A percentile compares a stretch with the other conserved stretches of the same genome.
Evolutionary conservation across 2,329 filamentous ascomycete species (phyloP).

Genomic region (Botrytis fabae): DNA sequence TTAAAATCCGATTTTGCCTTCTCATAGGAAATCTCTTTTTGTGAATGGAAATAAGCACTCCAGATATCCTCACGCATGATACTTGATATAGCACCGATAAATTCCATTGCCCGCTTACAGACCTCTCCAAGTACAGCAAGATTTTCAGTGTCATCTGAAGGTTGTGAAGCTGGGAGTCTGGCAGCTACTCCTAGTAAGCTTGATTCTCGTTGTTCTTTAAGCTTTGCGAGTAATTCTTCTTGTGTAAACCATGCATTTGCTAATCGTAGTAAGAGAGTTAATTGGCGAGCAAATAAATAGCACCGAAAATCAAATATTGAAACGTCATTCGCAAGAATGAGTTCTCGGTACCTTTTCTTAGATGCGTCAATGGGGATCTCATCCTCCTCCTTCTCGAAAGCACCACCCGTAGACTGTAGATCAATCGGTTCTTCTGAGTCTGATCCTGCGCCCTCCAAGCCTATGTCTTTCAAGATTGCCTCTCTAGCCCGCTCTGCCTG

Average conservation of each 20-base stretch:
- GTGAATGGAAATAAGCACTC: conserved; percentile 50
- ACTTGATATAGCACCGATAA: conserved; percentile 77
- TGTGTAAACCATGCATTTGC: conserved; percentile 70
- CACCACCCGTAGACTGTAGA: conserved; percentile 48
- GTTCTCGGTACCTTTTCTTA: conserved; percentile 82
- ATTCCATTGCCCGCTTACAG: conserved; percentile 77
- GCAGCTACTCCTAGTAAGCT: conserved; percentile 59
- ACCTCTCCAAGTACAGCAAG: conserved; percentile 81
- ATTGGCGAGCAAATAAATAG: conserved; percentile 90
- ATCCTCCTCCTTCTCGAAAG: conserved; percentile 45
- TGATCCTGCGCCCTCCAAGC: conserved; percentile 42
- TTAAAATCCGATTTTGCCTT: conserved; percentile 40
- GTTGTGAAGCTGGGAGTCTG: conserved; percentile 48
- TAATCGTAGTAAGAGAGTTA: conserved; percentile 76
- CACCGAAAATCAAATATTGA: conserved; percentile 94
- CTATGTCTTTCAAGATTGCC: conserved; percentile 42
- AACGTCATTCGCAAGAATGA: conserved; percentile 92
- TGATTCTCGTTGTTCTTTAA: conserved; percentile 62
- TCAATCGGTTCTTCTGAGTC: conserved; percentile 49
- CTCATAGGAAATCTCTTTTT: conserved; percentile 22
- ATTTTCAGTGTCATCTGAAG: conserved; percentile 67
- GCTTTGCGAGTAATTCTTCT: conserved; percentile 61
- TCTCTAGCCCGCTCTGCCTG: conserved; percentile 55
- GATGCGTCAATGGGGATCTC: conserved; percentile 63
- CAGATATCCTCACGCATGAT: conserved; percentile 78